Evolutionary conservation across 306 rosid genomes (phyloP).

Genomic region (Cicer judaicum): DNA sequence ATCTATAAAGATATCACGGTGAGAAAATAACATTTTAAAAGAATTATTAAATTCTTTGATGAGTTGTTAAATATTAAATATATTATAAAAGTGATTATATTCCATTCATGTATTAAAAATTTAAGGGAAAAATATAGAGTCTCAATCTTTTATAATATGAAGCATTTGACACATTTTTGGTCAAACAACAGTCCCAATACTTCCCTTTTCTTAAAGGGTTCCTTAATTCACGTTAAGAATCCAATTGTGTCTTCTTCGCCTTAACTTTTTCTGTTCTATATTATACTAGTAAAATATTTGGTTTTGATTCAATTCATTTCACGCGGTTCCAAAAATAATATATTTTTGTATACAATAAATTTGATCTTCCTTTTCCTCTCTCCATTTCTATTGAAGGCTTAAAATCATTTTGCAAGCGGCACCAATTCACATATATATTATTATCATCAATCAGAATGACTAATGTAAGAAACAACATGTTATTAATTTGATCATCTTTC

Average conservation of each 20-base stretch:
- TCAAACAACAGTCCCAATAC: too few relatives aligned
- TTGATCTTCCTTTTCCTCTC: background rate
- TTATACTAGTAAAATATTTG: background rate
- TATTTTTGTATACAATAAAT: background rate
- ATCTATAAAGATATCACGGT: too few relatives aligned
- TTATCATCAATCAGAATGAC: constrained; percentile 47
- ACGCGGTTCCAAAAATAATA: constrained; percentile 30
- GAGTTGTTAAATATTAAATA: too few relatives aligned
- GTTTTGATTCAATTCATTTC: constrained; percentile 41
- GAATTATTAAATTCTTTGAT: too few relatives aligned
- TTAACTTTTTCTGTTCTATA: background rate
- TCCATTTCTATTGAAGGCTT: background rate
- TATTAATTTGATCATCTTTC: background rate
- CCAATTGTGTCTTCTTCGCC: constrained; percentile 48
- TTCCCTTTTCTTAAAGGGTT: background rate
- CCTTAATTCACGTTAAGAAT: constrained; percentile 64
- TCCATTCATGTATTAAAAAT: too few relatives aligned
- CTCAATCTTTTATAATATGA: too few relatives aligned
- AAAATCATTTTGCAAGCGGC: constrained; percentile 1
- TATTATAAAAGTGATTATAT: too few relatives aligned
- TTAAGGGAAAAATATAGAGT: too few relatives aligned
- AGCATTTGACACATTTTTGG: too few relatives aligned
- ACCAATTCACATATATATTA: background rate
- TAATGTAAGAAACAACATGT: constrained; percentile 50
- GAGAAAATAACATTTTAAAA: too few relatives aligned